These are phyloP conservation scores for Aspergillus thermomutatus DNA, from an alignment of 2,329 filamentous ascomycete species.

Conservation along the genomic window DNA sequence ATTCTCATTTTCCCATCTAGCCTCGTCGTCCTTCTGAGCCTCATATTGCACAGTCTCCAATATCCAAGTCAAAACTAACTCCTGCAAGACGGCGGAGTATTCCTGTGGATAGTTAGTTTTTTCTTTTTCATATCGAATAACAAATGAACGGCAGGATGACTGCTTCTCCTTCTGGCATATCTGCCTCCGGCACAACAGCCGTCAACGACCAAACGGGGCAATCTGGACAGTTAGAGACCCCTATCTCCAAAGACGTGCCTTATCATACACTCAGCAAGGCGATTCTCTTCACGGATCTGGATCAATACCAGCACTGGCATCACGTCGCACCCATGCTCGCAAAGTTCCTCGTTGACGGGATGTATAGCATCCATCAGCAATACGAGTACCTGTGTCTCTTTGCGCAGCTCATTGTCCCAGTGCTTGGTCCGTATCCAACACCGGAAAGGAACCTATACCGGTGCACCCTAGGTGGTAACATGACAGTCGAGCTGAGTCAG, in stretches of 20 bases:
- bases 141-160: neutral
- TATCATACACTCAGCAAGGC: neutral
- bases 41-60: neutral
- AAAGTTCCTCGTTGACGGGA: conserved; percentile 5
- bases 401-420: conserved; percentile 6
- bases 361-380: conserved; percentile 9
- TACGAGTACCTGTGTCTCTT: conserved; percentile 9
- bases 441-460: neutral
- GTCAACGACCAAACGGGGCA: neutral
- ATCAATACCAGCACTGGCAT: conserved; percentile 11
- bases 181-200: neutral
- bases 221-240: neutral
- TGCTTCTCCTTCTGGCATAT: neutral
- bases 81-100: neutral
- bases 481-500: neutral
- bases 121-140: neutral
- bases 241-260: neutral
- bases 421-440: conserved; percentile 1
- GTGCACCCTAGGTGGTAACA: neutral
- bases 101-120: neutral
- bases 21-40: too few relatives aligned
- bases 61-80: too few relatives aligned
- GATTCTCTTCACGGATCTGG: conserved; percentile 4
- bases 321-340: conserved; percentile 6
- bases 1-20: neutral